Conservation (phyloP, 805 yeast species). For the Metahyphopichia silvanorum region DNA sequence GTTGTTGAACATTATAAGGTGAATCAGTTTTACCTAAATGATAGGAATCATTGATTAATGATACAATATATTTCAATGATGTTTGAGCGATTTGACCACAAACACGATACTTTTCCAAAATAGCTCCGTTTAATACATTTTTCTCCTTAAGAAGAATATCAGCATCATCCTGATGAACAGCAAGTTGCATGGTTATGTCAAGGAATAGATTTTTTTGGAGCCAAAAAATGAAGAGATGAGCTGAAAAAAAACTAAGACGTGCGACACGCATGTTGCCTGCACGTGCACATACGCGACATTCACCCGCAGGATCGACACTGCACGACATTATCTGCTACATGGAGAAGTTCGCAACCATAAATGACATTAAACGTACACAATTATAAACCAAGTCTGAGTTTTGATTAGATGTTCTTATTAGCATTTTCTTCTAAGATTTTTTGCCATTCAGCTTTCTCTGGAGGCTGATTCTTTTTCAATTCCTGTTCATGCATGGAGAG, state of each 20-base stretch:
- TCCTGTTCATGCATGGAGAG: slow-evolving; percentile 60
- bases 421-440: slow-evolving; percentile 25
- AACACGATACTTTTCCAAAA: slow-evolving; percentile 76
- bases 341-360: no score
- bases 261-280: no score
- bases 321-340: no score
- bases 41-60: slow-evolving; percentile 69
- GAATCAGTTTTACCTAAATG: slow-evolving; percentile 50
- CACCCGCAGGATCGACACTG: no score
- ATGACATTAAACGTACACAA: no score
- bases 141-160: slow-evolving; percentile 68
- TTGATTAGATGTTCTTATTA: slow-evolving; percentile 3
- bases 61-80: slow-evolving; percentile 61
- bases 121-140: slow-evolving; percentile 59
- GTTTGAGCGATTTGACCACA: slow-evolving; percentile 92
- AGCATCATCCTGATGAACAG: slow-evolving; percentile 71
- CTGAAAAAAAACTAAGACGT: slow-evolving; percentile 9
- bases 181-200: slow-evolving; percentile 56
- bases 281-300: no score
- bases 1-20: slow-evolving; percentile 57
- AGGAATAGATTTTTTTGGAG: not conserved
- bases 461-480: slow-evolving; percentile 32
- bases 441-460: slow-evolving; percentile 32
- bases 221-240: slow-evolving; percentile 2
- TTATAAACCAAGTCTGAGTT: no score